Percentiles rank a stretch among this genome's conserved stretches.
Evolutionary conservation across 176 grass and related monocot genomes (phyloP).

Genomic region (Puccinellia tenuiflora): DNA sequence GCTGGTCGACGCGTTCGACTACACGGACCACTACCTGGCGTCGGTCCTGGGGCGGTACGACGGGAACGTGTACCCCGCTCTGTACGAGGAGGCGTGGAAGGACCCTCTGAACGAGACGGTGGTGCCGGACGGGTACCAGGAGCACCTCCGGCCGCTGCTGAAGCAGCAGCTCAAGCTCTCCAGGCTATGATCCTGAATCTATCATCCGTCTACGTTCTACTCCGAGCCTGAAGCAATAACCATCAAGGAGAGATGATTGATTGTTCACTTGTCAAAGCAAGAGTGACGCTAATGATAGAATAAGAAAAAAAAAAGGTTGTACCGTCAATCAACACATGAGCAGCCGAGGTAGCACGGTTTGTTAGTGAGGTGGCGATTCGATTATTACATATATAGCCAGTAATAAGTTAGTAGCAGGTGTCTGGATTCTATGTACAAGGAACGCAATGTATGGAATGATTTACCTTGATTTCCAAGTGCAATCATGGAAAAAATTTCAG

Average conservation of each 20-base stretch:
- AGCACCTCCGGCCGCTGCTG: slow-evolving; percentile 76
- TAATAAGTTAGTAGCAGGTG: neutral
- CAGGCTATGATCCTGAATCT: slow-evolving; percentile 47
- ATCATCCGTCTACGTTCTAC: too few species aligned
- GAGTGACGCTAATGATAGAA: neutral
- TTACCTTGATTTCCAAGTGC: too few species aligned
- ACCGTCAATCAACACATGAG: neutral
- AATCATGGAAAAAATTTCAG: too few species aligned
- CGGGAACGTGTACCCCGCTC: slow-evolving; percentile 74
- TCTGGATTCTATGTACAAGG: too few species aligned
- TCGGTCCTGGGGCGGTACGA: slow-evolving; percentile 74
- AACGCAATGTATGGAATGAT: too few species aligned
- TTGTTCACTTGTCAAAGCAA: neutral
- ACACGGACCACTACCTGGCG: slow-evolving; percentile 86
- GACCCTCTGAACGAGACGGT: slow-evolving; percentile 80
- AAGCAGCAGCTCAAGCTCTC: slow-evolving; percentile 77
- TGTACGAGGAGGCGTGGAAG: slow-evolving; percentile 88
- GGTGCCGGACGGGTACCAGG: slow-evolving; percentile 76
- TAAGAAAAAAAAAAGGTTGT: neutral
- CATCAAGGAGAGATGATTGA: neutral
- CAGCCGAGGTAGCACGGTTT: neutral
- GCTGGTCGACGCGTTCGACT: slow-evolving; percentile 87
- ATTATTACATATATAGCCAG: neutral
- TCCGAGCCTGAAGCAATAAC: neutral
- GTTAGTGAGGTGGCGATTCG: neutral